A percentile compares a stretch with the other conserved stretches of the same genome.
Evolutionary conservation across 2,329 filamentous ascomycete species (phyloP).

Genomic region (Ilyonectria robusta): DNA sequence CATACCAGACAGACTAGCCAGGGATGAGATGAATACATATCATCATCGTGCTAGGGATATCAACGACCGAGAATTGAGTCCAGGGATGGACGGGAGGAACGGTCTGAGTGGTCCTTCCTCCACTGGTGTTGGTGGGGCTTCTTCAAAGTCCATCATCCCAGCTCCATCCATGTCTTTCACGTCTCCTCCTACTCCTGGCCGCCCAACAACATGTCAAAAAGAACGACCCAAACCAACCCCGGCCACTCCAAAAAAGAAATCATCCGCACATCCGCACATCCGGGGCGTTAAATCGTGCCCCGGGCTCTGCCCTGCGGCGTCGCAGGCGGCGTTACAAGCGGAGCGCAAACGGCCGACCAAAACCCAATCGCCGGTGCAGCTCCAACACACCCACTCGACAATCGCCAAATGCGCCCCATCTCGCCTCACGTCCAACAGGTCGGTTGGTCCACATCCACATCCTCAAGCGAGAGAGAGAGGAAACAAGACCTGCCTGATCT

Average conservation of each 20-base stretch:
- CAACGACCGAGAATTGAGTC: neutral
- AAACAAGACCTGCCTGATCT: constrained; percentile 34
- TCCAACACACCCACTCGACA: neutral
- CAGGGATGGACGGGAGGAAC: neutral
- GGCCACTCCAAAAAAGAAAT: neutral
- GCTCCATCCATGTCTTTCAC: neutral
- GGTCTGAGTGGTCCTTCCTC: neutral
- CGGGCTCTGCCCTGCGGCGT: neutral
- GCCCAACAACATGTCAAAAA: neutral
- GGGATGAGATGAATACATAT: too few relatives aligned
- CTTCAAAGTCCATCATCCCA: neutral
- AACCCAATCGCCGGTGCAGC: constrained; percentile 17
- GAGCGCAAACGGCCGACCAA: neutral
- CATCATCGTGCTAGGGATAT: neutral
- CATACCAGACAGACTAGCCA: too few relatives aligned
- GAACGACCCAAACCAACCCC: neutral
- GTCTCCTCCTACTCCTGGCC: neutral
- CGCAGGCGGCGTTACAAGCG: neutral
- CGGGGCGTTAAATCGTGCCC: neutral
- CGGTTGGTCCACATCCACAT: neutral
- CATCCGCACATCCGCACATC: neutral
- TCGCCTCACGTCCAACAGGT: neutral
- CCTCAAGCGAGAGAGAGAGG: constrained; percentile 23
- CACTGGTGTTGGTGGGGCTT: neutral
- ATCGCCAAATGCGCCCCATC: too few relatives aligned